Evolutionary conservation across 192 early-diverging fungal genomes (phyloP).

Genomic region (Entomortierella lignicola): DNA sequence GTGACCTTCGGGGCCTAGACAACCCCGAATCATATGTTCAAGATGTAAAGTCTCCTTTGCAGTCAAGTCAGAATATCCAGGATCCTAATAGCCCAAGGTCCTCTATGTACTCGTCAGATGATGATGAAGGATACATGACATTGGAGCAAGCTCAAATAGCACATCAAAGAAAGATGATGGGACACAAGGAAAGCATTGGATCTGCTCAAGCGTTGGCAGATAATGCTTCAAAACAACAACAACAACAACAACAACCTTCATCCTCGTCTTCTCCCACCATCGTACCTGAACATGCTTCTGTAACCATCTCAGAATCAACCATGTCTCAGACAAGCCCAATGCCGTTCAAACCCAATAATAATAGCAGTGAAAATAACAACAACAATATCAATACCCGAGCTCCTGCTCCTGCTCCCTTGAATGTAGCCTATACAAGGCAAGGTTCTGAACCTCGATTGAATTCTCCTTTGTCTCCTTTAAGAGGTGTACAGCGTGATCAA

Average conservation of each 20-base stretch:
- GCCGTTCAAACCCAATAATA: slow-evolving; percentile 2
- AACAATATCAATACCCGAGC: not conserved
- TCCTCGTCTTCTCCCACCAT: slow-evolving; percentile 10
- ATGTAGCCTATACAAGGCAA: not conserved
- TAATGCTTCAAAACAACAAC: slow-evolving; percentile 3
- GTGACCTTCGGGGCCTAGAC: slow-evolving; percentile 33
- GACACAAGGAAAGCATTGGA: slow-evolving; percentile 37
- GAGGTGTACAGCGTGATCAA: not conserved
- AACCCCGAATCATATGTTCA: slow-evolving; percentile 11
- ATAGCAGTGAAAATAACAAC: not conserved
- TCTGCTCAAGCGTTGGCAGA: slow-evolving; percentile 13
- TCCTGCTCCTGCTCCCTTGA: not conserved
- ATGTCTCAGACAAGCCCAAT: slow-evolving; percentile 39
- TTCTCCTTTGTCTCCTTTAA: not conserved
- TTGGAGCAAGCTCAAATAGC: slow-evolving; percentile 40
- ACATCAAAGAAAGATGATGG: slow-evolving; percentile 41
- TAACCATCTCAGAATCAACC: slow-evolving; percentile 46
- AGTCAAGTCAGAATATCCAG: no score
- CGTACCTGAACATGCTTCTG: slow-evolving; percentile 26
- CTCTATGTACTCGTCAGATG: slow-evolving; percentile 24
- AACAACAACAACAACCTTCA: slow-evolving; percentile 4
- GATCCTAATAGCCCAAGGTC: slow-evolving; percentile 8
- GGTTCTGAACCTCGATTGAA: not conserved
- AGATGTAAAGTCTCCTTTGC: slow-evolving; percentile 11
- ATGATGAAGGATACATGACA: slow-evolving; percentile 25